Evolutionary conservation across 441 rosid species (phyloP).

Genomic region (Croton setiger): DNA sequence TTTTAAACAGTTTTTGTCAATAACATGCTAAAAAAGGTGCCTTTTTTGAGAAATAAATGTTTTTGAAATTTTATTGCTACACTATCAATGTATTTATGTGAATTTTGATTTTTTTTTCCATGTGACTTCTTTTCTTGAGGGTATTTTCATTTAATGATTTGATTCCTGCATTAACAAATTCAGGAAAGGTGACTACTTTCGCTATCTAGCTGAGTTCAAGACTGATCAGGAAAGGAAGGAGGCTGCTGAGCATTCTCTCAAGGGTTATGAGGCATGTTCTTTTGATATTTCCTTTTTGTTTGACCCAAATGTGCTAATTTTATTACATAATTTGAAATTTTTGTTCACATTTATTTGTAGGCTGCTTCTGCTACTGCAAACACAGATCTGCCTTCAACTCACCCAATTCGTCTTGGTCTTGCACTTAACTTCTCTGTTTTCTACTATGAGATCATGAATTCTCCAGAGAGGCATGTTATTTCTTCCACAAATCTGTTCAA

Average conservation of each 20-base stretch:
- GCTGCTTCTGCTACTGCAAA: slow-evolving; percentile 86
- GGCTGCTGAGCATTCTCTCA: slow-evolving; percentile 88
- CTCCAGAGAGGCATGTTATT: slow-evolving; percentile 68
- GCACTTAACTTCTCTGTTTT: slow-evolving; percentile 98
- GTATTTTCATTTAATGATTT: background rate
- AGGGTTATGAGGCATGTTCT: slow-evolving; percentile 79
- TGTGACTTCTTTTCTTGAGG: background rate
- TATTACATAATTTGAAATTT: background rate
- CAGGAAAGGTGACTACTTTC: slow-evolving; percentile 98
- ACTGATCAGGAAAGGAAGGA: slow-evolving; percentile 92
- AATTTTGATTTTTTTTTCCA: background rate
- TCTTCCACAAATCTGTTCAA: background rate
- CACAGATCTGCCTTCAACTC: slow-evolving; percentile 93
- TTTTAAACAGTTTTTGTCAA: no score
- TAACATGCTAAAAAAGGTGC: no score
- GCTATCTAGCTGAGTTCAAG: slow-evolving; percentile 98
- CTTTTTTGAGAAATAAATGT: no score
- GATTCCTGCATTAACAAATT: slow-evolving; percentile 1
- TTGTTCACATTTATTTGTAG: slow-evolving; percentile 28
- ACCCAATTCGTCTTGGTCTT: slow-evolving; percentile 97
- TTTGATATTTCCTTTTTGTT: background rate
- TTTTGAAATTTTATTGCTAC: no score
- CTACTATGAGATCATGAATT: slow-evolving; percentile 97
- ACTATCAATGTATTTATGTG: no score
- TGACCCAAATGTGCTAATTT: background rate